Evolutionary conservation across 805 yeast species (phyloP).

Genomic region (Starmera quercuum): DNA sequence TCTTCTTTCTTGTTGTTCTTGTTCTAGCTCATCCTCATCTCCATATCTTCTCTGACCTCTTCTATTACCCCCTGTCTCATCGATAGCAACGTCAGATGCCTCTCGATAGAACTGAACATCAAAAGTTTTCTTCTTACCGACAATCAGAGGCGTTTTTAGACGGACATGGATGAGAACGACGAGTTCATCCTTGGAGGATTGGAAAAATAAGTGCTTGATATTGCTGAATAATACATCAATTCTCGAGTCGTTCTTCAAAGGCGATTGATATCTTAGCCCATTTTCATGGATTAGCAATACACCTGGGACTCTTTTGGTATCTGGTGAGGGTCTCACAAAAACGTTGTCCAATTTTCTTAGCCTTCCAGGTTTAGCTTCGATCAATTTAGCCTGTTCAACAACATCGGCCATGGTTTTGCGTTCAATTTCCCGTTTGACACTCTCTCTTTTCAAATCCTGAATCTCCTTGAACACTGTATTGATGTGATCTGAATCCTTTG

Average conservation of each 20-base stretch:
- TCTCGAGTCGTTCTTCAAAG: conserved; percentile 74
- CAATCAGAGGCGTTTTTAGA: conserved; percentile 85
- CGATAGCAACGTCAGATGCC: conserved; percentile 92
- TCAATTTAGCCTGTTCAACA: conserved; percentile 80
- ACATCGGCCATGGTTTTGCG: conserved; percentile 90
- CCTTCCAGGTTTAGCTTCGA: conserved; percentile 77
- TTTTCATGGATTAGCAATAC: conserved; percentile 87
- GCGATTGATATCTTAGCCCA: conserved; percentile 90
- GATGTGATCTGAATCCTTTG: conserved; percentile 88
- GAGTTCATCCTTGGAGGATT: conserved; percentile 92
- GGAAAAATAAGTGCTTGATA: conserved; percentile 90
- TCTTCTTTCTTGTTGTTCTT: conserved; percentile 96
- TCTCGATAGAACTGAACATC: conserved; percentile 96
- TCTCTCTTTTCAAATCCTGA: conserved; percentile 85
- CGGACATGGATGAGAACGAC: conserved; percentile 90
- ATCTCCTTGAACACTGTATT: conserved; percentile 83
- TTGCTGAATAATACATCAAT: conserved; percentile 86
- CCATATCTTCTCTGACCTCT: conserved; percentile 80
- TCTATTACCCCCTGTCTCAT: conserved; percentile 93
- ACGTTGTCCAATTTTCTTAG: conserved; percentile 84
- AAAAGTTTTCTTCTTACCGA: conserved; percentile 91
- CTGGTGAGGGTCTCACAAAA: conserved; percentile 92
- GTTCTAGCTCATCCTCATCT: conserved; percentile 97
- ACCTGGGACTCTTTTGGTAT: conserved; percentile 93
- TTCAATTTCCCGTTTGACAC: conserved; percentile 85